phyloP scores from a whole-genome alignment of 108 stramenopile species.

The Nitzschia palea region DNA sequence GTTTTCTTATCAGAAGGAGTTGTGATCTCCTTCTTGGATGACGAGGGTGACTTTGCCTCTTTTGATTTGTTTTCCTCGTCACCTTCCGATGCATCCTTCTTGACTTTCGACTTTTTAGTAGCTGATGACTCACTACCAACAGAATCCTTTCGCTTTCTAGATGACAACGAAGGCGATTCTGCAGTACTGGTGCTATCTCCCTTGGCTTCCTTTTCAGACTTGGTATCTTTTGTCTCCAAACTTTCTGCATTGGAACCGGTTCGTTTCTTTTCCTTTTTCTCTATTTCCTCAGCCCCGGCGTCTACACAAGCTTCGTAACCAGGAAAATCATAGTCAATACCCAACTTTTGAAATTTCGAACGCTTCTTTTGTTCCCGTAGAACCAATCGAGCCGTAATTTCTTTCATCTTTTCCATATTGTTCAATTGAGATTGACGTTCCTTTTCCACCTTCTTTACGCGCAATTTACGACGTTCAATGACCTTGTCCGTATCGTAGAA shows the following conservation, averaged over 20 bases:
- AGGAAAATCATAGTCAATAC: constrained; percentile 89
- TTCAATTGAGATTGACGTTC: constrained; percentile 18
- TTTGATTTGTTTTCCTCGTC: neutral
- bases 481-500: constrained; percentile 38
- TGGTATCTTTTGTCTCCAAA: constrained; percentile 3
- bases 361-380: constrained; percentile 72
- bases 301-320: constrained; percentile 61
- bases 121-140: constrained; percentile 8
- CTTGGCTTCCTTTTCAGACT: constrained; percentile 20
- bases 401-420: constrained; percentile 55
- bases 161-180: constrained; percentile 1
- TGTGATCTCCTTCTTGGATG: neutral
- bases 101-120: constrained; percentile 6
- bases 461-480: constrained; percentile 41
- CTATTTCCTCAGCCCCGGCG: constrained; percentile 15
- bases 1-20: neutral
- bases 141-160: constrained; percentile 21
- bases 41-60: constrained; percentile 3
- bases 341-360: constrained; percentile 62
- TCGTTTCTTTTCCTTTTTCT: constrained; percentile 2
- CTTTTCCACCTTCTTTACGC: constrained; percentile 46
- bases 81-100: too few species aligned
- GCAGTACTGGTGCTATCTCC: constrained; percentile 13
- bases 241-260: neutral
- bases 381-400: constrained; percentile 64